Evolutionary conservation across 768 basidiomycete genomes (phyloP).

Genomic region (Suillus placidus): DNA sequence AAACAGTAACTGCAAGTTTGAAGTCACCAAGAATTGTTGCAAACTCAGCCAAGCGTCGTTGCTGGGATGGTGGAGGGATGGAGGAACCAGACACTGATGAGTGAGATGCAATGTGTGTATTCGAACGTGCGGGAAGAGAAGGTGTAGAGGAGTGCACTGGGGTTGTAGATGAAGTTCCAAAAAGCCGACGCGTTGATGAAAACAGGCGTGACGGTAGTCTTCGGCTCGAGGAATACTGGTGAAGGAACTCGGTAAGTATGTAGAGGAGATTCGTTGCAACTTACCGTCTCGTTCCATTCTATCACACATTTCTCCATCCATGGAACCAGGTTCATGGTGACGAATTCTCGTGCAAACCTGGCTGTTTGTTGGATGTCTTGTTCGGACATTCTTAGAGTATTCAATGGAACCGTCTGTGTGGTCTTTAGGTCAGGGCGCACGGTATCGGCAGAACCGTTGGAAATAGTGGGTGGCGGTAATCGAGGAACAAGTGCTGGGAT

Average conservation of each 20-base stretch:
- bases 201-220: slow-evolving; percentile 85
- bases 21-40: slow-evolving; percentile 90
- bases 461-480: slow-evolving; percentile 54
- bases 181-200: slow-evolving; percentile 81
- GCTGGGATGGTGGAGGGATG: slow-evolving; percentile 57
- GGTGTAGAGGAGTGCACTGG: slow-evolving; percentile 37
- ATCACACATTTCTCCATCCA: slow-evolving; percentile 96
- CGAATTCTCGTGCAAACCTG: slow-evolving; percentile 83
- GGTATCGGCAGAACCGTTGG: slow-evolving; percentile 24
- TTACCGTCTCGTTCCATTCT: slow-evolving; percentile 90
- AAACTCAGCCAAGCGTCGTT: slow-evolving; percentile 93
- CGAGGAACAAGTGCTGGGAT: slow-evolving; percentile 69
- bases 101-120: slow-evolving; percentile 42
- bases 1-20: slow-evolving; percentile 78
- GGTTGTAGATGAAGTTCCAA: slow-evolving; percentile 64
- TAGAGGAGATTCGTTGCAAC: slow-evolving; percentile 17
- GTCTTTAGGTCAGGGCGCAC: slow-evolving; percentile 24
- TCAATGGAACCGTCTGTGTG: slow-evolving; percentile 18
- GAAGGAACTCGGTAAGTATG: slow-evolving; percentile 8
- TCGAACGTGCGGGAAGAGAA: slow-evolving; percentile 38
- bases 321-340: slow-evolving; percentile 86
- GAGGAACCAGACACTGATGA: slow-evolving; percentile 14
- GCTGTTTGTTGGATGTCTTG: slow-evolving; percentile 75
- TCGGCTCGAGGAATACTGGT: slow-evolving; percentile 70
- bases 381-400: slow-evolving; percentile 58